Evolutionary conservation across 257 asterid genomes (phyloP).

Genomic region (Capsicum chinense): DNA sequence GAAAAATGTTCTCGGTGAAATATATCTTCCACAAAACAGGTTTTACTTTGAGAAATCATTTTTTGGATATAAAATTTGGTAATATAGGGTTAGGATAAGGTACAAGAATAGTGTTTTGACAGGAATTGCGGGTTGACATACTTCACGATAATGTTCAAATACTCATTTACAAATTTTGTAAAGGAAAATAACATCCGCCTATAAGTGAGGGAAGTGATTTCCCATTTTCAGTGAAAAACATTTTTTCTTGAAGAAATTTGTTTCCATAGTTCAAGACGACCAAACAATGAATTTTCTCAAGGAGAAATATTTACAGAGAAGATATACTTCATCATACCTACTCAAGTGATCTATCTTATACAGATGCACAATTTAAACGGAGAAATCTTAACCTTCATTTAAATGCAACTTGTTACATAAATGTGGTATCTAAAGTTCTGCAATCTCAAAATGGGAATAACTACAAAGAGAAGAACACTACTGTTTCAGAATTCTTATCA

Average conservation of each 20-base stretch:
- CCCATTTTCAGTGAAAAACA: too few species aligned
- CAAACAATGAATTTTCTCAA: neutral
- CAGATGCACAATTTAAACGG: neutral
- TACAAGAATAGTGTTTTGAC: too few species aligned
- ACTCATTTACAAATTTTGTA: too few species aligned
- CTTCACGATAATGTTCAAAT: too few species aligned
- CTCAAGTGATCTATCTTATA: too few species aligned
- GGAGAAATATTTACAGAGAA: neutral
- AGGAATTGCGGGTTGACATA: too few species aligned
- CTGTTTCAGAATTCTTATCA: neutral
- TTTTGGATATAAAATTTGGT: neutral
- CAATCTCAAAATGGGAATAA: neutral
- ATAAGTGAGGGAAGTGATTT: too few species aligned
- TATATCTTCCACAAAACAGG: neutral
- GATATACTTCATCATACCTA: neutral
- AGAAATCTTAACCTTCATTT: neutral
- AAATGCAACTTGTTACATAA: neutral
- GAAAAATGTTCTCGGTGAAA: neutral
- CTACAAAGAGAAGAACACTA: neutral
- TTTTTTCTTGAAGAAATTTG: too few species aligned
- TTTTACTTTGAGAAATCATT: neutral
- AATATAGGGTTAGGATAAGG: too few species aligned
- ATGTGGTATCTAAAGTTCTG: neutral
- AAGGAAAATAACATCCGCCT: too few species aligned
- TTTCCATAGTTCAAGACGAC: neutral